Conservation (phyloP, 1,284 basidiomycete genomes). For the Laetiporus sulphureus region DNA sequence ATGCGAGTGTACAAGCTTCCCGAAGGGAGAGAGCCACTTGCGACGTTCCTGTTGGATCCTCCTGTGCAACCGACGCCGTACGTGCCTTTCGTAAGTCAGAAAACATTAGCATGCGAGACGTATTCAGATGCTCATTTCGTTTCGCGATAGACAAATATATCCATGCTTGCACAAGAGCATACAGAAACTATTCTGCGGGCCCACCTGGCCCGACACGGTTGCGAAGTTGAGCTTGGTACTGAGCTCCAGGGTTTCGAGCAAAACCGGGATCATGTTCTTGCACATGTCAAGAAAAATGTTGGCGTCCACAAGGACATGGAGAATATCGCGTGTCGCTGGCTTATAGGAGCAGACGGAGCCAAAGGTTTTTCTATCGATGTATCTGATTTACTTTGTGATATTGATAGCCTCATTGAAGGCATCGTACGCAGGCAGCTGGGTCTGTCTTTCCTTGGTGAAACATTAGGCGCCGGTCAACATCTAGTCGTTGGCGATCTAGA, state of each 20-base stretch:
- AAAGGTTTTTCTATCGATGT: constrained; percentile 17
- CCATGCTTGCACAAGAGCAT: constrained; percentile 22
- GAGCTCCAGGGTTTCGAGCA: constrained; percentile 24
- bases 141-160: constrained; percentile 1
- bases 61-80: constrained; percentile 12
- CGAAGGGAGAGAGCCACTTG: constrained; percentile 11
- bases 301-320: constrained; percentile 6
- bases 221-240: constrained; percentile 24
- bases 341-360: constrained; percentile 34
- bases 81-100: constrained; percentile 15
- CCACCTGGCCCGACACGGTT: constrained; percentile 20
- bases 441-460: constrained; percentile 26
- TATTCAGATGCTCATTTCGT: background rate
- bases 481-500: constrained; percentile 25
- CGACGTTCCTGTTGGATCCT: constrained; percentile 9
- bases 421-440: constrained; percentile 22
- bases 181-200: constrained; percentile 24
- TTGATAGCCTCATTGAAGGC: constrained; percentile 11
- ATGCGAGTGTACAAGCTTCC: constrained; percentile 15
- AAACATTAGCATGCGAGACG: background rate
- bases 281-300: constrained; percentile 9
- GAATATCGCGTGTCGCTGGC: constrained; percentile 16
- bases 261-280: constrained; percentile 16
- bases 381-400: background rate
- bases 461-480: constrained; percentile 16